Evolutionary conservation across 768 basidiomycete genomes (phyloP).

Genomic region (Tulasnella sp.): DNA sequence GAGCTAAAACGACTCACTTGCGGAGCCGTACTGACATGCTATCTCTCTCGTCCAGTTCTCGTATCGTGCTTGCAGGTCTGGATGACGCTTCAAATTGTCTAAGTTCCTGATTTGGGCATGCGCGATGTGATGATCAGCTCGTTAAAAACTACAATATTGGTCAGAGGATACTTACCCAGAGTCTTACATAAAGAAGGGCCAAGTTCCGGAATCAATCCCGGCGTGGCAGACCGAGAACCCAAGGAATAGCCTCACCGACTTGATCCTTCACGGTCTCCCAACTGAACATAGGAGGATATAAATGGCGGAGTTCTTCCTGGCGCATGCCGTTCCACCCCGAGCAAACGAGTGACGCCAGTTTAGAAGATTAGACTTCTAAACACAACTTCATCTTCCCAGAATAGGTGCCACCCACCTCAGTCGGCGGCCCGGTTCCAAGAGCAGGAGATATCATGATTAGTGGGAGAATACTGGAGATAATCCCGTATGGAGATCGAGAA

Average conservation of each 20-base stretch:
- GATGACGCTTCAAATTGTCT: conserved; percentile 67
- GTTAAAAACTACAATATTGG: too few species aligned
- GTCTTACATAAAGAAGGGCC: background rate
- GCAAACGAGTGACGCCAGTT: too few species aligned
- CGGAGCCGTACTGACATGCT: too few species aligned
- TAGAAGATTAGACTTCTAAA: too few species aligned
- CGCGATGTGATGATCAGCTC: too few species aligned
- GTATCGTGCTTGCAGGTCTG: conserved; percentile 57
- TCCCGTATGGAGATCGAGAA: too few species aligned
- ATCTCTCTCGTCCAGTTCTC: conserved; percentile 42
- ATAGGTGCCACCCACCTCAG: background rate
- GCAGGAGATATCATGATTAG: background rate
- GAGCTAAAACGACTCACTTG: too few species aligned
- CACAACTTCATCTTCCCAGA: too few species aligned
- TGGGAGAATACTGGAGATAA: too few species aligned
- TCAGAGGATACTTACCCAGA: conserved; percentile 4
- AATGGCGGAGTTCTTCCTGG: conserved; percentile 7
- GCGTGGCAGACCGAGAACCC: too few species aligned
- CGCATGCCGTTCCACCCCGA: too few species aligned
- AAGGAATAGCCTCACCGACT: conserved; percentile 11
- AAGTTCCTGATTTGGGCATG: conserved; percentile 33
- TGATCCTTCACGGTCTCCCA: conserved; percentile 17
- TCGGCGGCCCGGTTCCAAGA: conserved; percentile 9
- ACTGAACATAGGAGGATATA: conserved; percentile 10
- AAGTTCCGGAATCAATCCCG: too few species aligned